Percentiles rank a stretch among this genome's conserved stretches.
Evolutionary conservation across 345 rosid genomes (phyloP).

Genomic region (Reutealis trisperma): DNA sequence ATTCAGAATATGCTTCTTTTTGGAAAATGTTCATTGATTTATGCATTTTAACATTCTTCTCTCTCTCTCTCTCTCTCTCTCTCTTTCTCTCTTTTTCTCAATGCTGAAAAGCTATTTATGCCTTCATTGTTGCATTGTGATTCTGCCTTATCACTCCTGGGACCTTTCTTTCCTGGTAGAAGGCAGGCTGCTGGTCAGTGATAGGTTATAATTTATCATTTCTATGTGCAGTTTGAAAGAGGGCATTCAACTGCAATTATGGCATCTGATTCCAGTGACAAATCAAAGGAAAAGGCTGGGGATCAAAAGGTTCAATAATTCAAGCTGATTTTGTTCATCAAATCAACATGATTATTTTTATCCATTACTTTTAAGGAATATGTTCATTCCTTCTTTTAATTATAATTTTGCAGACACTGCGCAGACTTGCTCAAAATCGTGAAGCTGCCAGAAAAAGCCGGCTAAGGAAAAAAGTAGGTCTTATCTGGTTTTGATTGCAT

Average conservation of each 20-base stretch:
- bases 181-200: conserved; percentile 13
- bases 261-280: conserved; percentile 85
- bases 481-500: conserved; percentile 5
- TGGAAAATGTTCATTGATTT: not conserved
- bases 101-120: not conserved
- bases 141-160: not conserved
- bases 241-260: conserved; percentile 45
- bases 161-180: not conserved
- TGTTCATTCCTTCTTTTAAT: not conserved
- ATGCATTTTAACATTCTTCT: not conserved
- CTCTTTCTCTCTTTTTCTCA: not conserved
- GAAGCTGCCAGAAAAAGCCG: conserved; percentile 99
- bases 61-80: not conserved
- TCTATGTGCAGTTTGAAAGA: conserved; percentile 62
- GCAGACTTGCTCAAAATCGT: conserved; percentile 98
- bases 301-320: conserved; percentile 75
- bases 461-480: conserved; percentile 79
- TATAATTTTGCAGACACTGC: conserved; percentile 57
- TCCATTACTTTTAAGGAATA: not conserved
- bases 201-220: conserved; percentile 17
- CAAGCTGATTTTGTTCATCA: not conserved
- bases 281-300: conserved; percentile 73
- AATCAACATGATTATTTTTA: not conserved
- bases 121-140: not conserved
- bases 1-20: not conserved